Evolutionary conservation across 371 early-diverging fungal genomes (phyloP).

Genomic region (Syncephalis plumigaleata): DNA sequence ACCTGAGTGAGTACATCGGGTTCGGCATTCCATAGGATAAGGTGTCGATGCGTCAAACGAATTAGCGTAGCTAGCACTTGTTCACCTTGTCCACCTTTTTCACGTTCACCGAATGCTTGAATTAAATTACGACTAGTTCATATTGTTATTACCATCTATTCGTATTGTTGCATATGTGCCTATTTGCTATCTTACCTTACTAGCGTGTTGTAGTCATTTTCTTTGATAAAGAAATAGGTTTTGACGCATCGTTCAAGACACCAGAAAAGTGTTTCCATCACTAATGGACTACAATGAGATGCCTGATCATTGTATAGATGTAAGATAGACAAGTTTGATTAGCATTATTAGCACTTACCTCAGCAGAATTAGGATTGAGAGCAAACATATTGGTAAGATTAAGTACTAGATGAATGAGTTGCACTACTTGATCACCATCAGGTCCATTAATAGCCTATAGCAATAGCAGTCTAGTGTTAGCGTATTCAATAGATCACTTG

Average conservation of each 20-base stretch:
- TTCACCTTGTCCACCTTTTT: slow-evolving; percentile 37
- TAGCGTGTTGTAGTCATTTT: slow-evolving; percentile 33
- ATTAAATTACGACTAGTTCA: slow-evolving; percentile 24
- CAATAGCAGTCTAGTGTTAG: not conserved
- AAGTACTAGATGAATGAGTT: slow-evolving; percentile 29
- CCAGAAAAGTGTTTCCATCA: slow-evolving; percentile 53
- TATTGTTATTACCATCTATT: not conserved
- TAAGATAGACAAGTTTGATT: not conserved
- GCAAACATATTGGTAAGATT: slow-evolving; percentile 23
- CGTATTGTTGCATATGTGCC: not conserved
- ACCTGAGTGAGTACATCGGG: slow-evolving; percentile 43
- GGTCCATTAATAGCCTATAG: slow-evolving; percentile 3
- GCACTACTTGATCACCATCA: slow-evolving; percentile 32
- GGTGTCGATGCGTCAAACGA: slow-evolving; percentile 33
- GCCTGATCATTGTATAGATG: slow-evolving; percentile 18
- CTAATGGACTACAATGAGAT: slow-evolving; percentile 48
- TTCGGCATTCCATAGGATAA: slow-evolving; percentile 53
- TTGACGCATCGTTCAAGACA: slow-evolving; percentile 58
- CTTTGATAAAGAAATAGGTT: slow-evolving; percentile 44
- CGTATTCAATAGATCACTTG: not conserved
- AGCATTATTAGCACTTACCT: slow-evolving; percentile 15
- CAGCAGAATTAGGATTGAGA: slow-evolving; percentile 20
- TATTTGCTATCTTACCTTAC: slow-evolving; percentile 15
- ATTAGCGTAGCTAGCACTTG: slow-evolving; percentile 39
- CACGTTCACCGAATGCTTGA: slow-evolving; percentile 31